Conservation (phyloP, 2,329 filamentous ascomycete genomes). For the Aureobasidium melanogenum region DNA sequence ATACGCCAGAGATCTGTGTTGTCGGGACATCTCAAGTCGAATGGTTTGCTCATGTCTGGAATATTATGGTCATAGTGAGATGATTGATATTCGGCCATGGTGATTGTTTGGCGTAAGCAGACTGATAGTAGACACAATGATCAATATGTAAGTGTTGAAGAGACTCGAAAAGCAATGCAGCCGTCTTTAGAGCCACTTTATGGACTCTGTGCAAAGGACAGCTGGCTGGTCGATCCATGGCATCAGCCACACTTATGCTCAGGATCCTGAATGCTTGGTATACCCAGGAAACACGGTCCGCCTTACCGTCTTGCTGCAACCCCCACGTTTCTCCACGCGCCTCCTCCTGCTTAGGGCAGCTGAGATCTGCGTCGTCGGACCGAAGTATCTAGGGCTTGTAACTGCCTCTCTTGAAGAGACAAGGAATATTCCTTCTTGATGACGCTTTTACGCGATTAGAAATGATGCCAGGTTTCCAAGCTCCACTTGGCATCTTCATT, state of each 20-base stretch:
- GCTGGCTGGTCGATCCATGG: not conserved
- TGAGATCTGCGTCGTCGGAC: not conserved
- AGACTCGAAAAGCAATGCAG: not conserved
- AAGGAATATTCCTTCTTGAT: not conserved
- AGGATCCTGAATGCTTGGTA: not conserved
- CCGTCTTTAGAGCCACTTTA: not conserved
- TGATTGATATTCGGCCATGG: constrained; percentile 1
- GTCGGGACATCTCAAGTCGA: constrained; percentile 46
- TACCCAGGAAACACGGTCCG: not conserved
- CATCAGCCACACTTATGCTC: not conserved
- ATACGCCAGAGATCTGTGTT: constrained; percentile 69
- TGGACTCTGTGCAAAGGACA: not conserved
- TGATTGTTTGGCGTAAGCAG: not conserved
- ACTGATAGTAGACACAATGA: not conserved
- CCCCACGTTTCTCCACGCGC: not conserved
- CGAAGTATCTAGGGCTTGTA: not conserved
- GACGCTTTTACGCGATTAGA: not conserved
- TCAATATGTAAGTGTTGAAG: not conserved
- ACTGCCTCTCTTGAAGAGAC: not conserved
- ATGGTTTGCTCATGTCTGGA: constrained; percentile 19
- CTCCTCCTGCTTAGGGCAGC: not conserved
- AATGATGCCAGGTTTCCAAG: not conserved
- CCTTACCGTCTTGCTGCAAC: not conserved
- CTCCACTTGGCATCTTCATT: too few species aligned
- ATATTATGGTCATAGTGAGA: not conserved